These are phyloP conservation scores for Phytophthora sojae DNA, from an alignment of 352 stramenopile species.

Conservation along the genomic window DNA sequence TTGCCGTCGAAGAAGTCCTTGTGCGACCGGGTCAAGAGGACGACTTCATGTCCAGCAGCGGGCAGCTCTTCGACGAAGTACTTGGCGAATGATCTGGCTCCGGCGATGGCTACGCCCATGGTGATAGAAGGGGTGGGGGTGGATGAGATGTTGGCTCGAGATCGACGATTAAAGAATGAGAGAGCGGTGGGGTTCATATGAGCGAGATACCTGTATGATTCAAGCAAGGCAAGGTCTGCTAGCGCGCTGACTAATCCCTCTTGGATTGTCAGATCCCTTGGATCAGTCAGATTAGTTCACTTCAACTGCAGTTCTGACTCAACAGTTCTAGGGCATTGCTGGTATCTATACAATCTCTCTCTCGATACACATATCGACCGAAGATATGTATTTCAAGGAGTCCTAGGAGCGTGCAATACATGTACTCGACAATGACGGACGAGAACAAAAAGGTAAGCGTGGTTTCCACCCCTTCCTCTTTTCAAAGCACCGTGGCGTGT, in stretches of 20 bases:
- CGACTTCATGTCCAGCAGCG: conserved; percentile 36
- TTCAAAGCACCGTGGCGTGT: no score
- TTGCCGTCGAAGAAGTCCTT: conserved; percentile 47
- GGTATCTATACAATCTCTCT: no score
- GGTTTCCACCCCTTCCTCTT: no score
- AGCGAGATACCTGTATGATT: neutral
- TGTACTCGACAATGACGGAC: no score
- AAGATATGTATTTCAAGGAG: no score
- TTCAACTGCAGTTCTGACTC: conserved; percentile 2
- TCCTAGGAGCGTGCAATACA: no score
- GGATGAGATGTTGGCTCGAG: conserved; percentile 6
- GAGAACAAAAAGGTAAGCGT: no score
- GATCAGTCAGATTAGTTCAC: neutral
- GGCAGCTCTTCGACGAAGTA: conserved; percentile 39
- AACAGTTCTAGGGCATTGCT: no score
- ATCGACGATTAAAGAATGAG: conserved; percentile 29
- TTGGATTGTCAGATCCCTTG: no score
- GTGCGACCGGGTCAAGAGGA: conserved; percentile 47
- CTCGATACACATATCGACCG: no score
- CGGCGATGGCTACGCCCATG: conserved; percentile 52
- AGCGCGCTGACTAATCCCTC: conserved; percentile 3
- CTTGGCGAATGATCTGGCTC: conserved; percentile 46
- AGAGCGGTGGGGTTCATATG: neutral
- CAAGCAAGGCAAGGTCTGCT: neutral
- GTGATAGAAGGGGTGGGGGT: neutral